Evolutionary conservation across 1,284 basidiomycete species (phyloP).

Genomic region (Ganoderma meredithae): DNA sequence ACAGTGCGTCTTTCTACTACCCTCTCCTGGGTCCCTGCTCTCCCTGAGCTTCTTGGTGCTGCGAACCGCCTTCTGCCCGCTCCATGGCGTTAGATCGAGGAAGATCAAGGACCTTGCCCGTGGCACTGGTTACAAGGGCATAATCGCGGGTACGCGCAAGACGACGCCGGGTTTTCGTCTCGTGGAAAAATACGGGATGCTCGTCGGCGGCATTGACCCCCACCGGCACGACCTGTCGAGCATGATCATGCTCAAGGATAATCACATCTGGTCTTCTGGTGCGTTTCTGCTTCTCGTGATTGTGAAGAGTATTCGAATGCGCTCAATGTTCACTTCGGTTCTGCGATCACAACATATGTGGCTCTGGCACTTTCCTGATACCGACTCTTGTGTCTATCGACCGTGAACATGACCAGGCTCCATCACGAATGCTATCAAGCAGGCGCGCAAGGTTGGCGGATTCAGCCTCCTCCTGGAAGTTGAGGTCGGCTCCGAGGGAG

Average conservation of each 20-base stretch:
- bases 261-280: slow-evolving; percentile 98
- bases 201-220: slow-evolving; percentile 95
- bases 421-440: slow-evolving; percentile 87
- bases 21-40: not conserved
- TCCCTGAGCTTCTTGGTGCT: not conserved
- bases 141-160: slow-evolving; percentile 96
- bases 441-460: slow-evolving; percentile 89
- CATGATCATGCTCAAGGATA: slow-evolving; percentile 99
- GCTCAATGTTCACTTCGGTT: not conserved
- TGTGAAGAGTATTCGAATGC: not conserved
- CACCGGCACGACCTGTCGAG: slow-evolving; percentile 97
- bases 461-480: slow-evolving; percentile 95
- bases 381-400: not conserved
- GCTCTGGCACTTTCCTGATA: not conserved
- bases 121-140: slow-evolving; percentile 84
- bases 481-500: slow-evolving; percentile 88
- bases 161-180: slow-evolving; percentile 98
- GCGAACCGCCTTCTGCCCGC: not conserved
- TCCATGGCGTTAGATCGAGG: slow-evolving; percentile 66
- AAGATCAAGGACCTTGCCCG: slow-evolving; percentile 84
- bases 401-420: slow-evolving; percentile 65
- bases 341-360: too few relatives aligned
- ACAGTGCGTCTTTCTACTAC: slow-evolving; percentile 59
- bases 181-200: slow-evolving; percentile 99
- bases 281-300: slow-evolving; percentile 32